These are phyloP conservation scores for Naganishia sp. DNA, from an alignment of 1,284 basidiomycete genomes.

Conservation along the genomic window DNA sequence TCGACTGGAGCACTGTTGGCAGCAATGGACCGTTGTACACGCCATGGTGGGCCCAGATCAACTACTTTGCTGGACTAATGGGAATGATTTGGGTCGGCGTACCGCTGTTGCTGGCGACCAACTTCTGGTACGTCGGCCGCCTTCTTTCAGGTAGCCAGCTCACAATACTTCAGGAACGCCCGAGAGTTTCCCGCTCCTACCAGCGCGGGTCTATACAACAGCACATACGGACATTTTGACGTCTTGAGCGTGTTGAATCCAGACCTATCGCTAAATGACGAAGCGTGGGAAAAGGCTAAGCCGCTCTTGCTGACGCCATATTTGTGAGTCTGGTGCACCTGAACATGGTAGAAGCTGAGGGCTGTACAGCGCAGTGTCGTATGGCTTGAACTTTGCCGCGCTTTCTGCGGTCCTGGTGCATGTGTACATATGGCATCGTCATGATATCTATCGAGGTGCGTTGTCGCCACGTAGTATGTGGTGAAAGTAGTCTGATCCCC, in stretches of 20 bases:
- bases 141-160: neutral
- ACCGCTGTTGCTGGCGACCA: conserved; percentile 54
- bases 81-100: conserved; percentile 57
- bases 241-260: conserved; percentile 51
- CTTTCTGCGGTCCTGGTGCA: conserved; percentile 57
- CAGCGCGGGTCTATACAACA: conserved; percentile 50
- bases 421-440: conserved; percentile 58
- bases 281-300: conserved; percentile 50
- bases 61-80: conserved; percentile 51
- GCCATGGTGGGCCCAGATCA: conserved; percentile 57
- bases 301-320: conserved; percentile 58
- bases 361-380: conserved; percentile 45
- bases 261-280: conserved; percentile 55
- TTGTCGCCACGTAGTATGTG: conserved; percentile 13
- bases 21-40: conserved; percentile 54
- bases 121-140: conserved; percentile 53
- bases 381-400: conserved; percentile 56
- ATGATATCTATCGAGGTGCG: conserved; percentile 54
- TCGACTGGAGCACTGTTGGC: conserved; percentile 58
- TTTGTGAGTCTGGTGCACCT: conserved; percentile 45
- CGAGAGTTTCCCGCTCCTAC: conserved; percentile 51
- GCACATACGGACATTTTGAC: conserved; percentile 49
- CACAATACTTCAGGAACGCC: conserved; percentile 48
- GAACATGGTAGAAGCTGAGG: neutral
- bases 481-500: neutral